Evolutionary conservation across 768 basidiomycete species (phyloP).

Genomic region (Agrocybe chaxingu): DNA sequence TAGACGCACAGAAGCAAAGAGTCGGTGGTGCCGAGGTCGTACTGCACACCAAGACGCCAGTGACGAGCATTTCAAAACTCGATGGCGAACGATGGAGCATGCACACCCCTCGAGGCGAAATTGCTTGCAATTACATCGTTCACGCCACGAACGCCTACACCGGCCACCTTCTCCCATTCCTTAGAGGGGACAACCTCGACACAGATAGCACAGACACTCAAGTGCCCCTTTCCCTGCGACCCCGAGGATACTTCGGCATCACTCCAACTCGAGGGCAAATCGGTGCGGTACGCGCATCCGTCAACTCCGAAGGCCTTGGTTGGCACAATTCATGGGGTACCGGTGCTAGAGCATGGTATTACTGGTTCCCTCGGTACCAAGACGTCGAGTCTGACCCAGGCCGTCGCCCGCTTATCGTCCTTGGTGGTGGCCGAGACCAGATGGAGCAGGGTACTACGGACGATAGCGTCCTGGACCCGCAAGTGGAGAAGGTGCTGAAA

Average conservation of each 20-base stretch:
- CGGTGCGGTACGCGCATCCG: conserved; percentile 37
- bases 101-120: conserved; percentile 61
- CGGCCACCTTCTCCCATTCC: conserved; percentile 69
- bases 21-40: conserved; percentile 34
- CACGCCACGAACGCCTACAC: conserved; percentile 89
- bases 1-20: conserved; percentile 28
- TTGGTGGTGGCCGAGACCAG: conserved; percentile 65
- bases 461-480: conserved; percentile 50
- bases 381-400: conserved; percentile 22
- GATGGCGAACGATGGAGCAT: conserved; percentile 43
- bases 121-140: conserved; percentile 62
- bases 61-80: conserved; percentile 39
- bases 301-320: conserved; percentile 34
- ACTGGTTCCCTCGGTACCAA: conserved; percentile 73
- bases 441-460: conserved; percentile 55
- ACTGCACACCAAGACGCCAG: conserved; percentile 76
- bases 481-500: conserved; percentile 48
- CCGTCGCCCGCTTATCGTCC: conserved; percentile 56
- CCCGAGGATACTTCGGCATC: conserved; percentile 30
- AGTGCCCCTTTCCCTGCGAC: background rate
- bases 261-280: conserved; percentile 75
- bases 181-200: background rate
- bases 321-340: conserved; percentile 43
- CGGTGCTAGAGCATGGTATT: conserved; percentile 53
- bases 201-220: background rate